A percentile compares a stretch with the other conserved stretches of the same genome.
phyloP scores from a whole-genome alignment of 176 grass and related monocot genomes.

The Oryza glaberrima region DNA sequence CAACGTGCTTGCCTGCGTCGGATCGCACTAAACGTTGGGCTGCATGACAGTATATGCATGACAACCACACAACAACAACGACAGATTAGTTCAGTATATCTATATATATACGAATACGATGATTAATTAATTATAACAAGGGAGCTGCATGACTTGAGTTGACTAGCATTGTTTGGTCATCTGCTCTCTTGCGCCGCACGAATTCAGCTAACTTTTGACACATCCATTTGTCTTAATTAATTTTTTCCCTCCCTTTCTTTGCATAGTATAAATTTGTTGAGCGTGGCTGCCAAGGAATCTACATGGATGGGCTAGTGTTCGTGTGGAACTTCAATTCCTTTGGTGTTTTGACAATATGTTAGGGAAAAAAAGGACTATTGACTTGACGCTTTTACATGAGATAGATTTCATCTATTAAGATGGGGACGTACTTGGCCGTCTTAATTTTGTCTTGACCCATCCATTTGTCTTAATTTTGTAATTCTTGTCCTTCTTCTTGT shows the following conservation, averaged over 20 bases:
- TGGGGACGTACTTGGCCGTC: not conserved
- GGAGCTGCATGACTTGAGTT: not conserved
- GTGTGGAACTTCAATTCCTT: not conserved
- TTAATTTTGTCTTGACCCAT: not conserved
- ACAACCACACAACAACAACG: not conserved
- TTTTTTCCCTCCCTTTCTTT: not conserved
- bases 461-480: not conserved
- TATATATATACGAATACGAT: not conserved
- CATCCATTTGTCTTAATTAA: not conserved
- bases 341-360: not conserved
- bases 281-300: not conserved
- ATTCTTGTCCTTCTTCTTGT: not conserved
- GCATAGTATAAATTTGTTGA: not conserved
- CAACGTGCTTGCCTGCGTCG: not conserved
- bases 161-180: not conserved
- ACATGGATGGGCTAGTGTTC: not conserved
- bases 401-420: not conserved
- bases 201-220: not conserved
- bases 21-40: slow-evolving; percentile 24
- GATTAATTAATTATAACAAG: not conserved
- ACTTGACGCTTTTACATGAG: not conserved
- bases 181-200: slow-evolving; percentile 34
- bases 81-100: not conserved
- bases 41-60: not conserved
- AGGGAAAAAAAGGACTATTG: not conserved